These are phyloP conservation scores for Daldinia caldariorum DNA, from an alignment of 495 filamentous ascomycete genomes.

Conservation along the genomic window DNA sequence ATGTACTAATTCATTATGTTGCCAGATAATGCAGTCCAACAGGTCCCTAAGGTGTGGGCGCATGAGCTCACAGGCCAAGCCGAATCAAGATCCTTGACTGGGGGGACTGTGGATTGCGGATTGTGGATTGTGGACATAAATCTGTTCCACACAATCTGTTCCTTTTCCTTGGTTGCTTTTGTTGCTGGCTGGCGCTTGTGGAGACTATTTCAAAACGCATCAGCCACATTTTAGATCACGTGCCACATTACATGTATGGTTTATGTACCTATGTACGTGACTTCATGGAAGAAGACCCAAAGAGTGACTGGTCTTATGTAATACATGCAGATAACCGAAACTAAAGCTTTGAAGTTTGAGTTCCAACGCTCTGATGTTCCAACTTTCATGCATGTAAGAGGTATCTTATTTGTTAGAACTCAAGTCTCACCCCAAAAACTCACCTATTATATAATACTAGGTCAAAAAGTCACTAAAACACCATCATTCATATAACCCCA, in stretches of 20 bases:
- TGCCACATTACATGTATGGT: conserved; percentile 6
- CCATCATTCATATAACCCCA: not conserved
- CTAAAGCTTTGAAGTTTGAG: not conserved
- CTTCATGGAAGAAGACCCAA: too few relatives aligned
- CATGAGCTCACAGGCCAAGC: conserved; percentile 36
- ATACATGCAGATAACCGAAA: not conserved
- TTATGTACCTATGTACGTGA: too few relatives aligned
- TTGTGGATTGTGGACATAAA: conserved; percentile 6
- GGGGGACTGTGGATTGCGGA: not conserved
- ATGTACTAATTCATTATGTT: conserved; percentile 41
- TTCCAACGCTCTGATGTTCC: too few relatives aligned
- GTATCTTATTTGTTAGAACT: not conserved
- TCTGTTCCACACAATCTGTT: conserved; percentile 25
- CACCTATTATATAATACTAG: conserved; percentile 2
- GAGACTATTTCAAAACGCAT: conserved; percentile 5
- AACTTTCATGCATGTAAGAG: not conserved
- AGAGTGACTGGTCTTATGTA: not conserved
- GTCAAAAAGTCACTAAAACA: not conserved
- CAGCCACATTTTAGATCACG: conserved; percentile 28
- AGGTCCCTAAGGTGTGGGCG: conserved; percentile 26
- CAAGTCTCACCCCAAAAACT: not conserved
- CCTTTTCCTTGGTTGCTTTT: not conserved
- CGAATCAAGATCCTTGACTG: conserved; percentile 19
- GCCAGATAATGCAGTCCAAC: conserved; percentile 49
- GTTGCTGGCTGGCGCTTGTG: not conserved